These are phyloP conservation scores for Ophiostoma australiae DNA, from an alignment of 2,329 filamentous ascomycete species.

Conservation along the genomic window DNA sequence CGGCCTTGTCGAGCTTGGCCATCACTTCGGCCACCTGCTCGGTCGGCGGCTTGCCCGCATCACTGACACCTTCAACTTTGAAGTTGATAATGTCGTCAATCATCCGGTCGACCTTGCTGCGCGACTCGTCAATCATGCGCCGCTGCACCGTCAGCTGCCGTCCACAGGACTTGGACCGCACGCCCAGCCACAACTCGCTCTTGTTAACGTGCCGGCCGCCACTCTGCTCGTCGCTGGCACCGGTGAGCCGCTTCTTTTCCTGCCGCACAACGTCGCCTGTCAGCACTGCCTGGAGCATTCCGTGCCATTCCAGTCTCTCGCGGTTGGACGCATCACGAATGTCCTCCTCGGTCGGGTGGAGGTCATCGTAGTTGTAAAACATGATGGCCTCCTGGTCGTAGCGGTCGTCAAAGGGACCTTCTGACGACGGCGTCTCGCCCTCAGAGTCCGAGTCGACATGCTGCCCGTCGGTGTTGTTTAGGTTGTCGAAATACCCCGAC, in stretches of 20 bases:
- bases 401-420: slow-evolving; percentile 75
- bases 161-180: slow-evolving; percentile 78
- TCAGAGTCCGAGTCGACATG: slow-evolving; percentile 76
- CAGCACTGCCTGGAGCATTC: slow-evolving; percentile 91
- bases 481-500: slow-evolving; percentile 70
- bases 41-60: slow-evolving; percentile 79
- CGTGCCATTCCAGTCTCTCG: slow-evolving; percentile 94
- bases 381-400: slow-evolving; percentile 91
- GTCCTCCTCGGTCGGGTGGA: slow-evolving; percentile 85
- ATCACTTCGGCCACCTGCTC: slow-evolving; percentile 89
- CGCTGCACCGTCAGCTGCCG: slow-evolving; percentile 78
- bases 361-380: slow-evolving; percentile 85
- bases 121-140: slow-evolving; percentile 80
- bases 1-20: slow-evolving; percentile 81
- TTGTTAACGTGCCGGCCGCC: slow-evolving; percentile 61
- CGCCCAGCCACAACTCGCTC: slow-evolving; percentile 79
- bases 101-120: slow-evolving; percentile 64
- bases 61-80: slow-evolving; percentile 86
- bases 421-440: slow-evolving; percentile 82
- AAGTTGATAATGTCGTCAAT: slow-evolving; percentile 90
- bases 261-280: slow-evolving; percentile 96
- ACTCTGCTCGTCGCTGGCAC: slow-evolving; percentile 57
- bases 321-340: slow-evolving; percentile 80
- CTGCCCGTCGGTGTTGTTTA: slow-evolving; percentile 57
- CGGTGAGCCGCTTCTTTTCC: slow-evolving; percentile 93